Evolutionary conservation across 1,139 yeast genomes (phyloP), one percentile per base, ranked within the genome.

Genomic region (Taphrina deformans): DNA sequence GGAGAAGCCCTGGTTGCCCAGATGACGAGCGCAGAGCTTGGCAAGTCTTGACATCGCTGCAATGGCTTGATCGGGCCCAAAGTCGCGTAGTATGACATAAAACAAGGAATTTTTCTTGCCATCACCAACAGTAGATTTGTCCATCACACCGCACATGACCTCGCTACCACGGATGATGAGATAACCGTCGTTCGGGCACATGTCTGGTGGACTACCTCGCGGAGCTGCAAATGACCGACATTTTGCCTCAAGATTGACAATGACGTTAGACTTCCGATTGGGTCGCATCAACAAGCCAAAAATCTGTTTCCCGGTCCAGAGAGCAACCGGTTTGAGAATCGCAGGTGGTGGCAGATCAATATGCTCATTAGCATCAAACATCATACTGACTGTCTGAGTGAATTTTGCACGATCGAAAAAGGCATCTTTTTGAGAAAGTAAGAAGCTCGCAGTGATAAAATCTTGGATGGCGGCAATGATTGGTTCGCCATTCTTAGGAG

Each of bases 401-500:
- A 95, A 84, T 2, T 90, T 80, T 0, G 95, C 96, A 69, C 97
- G 83, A 75, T 92, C 96, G 73, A 84, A 93, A 74, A 95, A 95
- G 0, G 96, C 83, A 74, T 95, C 99, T 76, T 93, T 95, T 72
- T 88, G 92, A 0, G 97, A 88, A 55, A 95, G 89, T 71, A 95
- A 80, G 75, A 87, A 95, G 0, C 97, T 89, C 16, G 98, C 99
- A 3, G 98, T 92, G 71, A 95, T 93, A 79, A 95, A 95, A 84
- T 95, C 99, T 79, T 95, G 99, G 1, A 99, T 95, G 7, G 99
- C 99, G 1, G 99, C 99, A 81, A 95, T 93, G 73, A 95, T 95
- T 0, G 99, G 99, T 73, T 95, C 99, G 72, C 99, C 99, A 35
- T 96, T 89, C 74, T 92, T 90, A 9, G 99, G 99, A 0, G 99